Conservation (phyloP, 169 alveolate genomes). For the Perkinsus chesapeaki region DNA sequence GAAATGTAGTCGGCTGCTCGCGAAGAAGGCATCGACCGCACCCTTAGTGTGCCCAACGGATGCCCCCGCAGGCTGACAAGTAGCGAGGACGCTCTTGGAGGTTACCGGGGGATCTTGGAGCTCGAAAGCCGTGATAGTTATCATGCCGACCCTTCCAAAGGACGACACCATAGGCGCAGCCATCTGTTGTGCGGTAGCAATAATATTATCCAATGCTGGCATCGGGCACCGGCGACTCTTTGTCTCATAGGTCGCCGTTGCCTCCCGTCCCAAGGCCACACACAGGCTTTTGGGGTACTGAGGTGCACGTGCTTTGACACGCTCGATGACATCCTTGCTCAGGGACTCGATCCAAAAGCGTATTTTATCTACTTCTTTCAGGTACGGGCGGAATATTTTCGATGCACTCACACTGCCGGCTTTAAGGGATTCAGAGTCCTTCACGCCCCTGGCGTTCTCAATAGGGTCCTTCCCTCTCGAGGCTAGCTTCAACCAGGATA, state of each 20-base stretch:
- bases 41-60: neutral
- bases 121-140: neutral
- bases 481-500: neutral
- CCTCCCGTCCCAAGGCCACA: neutral
- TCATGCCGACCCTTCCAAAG: neutral
- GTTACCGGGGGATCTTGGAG: neutral
- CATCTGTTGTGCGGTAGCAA: neutral
- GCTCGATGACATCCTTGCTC: neutral
- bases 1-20: slow-evolving; percentile 9
- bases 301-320: neutral
- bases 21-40: neutral
- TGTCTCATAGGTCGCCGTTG: neutral
- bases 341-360: neutral
- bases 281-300: neutral
- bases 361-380: neutral
- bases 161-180: neutral
- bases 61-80: neutral
- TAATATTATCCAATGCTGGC: neutral
- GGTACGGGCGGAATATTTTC: neutral
- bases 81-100: neutral
- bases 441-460: neutral
- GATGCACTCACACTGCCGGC: neutral
- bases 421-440: neutral
- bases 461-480: neutral
- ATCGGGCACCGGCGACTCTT: neutral